Base-by-base conservation (phyloP, 768 basidiomycete species). In the Podaxis sp. region DNA sequence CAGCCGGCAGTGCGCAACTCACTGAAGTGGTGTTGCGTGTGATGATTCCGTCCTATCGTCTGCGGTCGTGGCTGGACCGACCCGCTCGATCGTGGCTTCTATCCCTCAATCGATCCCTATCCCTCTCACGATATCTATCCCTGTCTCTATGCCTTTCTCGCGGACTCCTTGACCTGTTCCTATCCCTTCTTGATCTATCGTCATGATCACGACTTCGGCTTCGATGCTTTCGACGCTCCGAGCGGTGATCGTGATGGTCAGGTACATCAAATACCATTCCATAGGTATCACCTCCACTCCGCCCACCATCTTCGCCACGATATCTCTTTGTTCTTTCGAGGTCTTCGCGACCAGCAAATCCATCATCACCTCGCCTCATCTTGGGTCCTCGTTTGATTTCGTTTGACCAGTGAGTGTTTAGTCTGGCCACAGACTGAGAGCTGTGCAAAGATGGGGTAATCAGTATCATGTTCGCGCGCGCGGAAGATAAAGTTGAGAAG, bases 351-450 rank as follows among this genome's bases (percentile, higher is more conserved):
- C 93, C 92, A 0, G 77, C 93, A 67, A 88, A 93, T 19, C 71
- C 67, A 40, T 66, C 57, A 2, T 84, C 82, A 26, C 75, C 75
- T 22, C 73, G 68, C 22, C 75, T 79, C 69, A 67, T 65, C 52
- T 40, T 74, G 54, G 67, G 74, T 1, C 83, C 76, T 63, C 84
- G 76, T 68, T 82, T 84, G 61, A 89, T 84, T 63, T 90, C 79
- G 76, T 93, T 95, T 3, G 93, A 90, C 93, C 93, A 96, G 12
- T 77, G 72, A 9, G 77, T 86, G 72, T 96, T 96, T 54, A 93
- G 75, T 54, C 90, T 89, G 2, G 95, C 90, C 55, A 99, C 96
- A 13, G 96, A 97, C 81, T 99, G 95, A 7, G 94, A 96, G 81
- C 92, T 82, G 59, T 84, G 70, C 62, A 64, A 65, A 48, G 57